Percentiles rank a stretch among this genome's conserved stretches.
Evolutionary conservation across 2,329 filamentous ascomycete species (phyloP).

Genomic region (Colletotrichum liaoningense): DNA sequence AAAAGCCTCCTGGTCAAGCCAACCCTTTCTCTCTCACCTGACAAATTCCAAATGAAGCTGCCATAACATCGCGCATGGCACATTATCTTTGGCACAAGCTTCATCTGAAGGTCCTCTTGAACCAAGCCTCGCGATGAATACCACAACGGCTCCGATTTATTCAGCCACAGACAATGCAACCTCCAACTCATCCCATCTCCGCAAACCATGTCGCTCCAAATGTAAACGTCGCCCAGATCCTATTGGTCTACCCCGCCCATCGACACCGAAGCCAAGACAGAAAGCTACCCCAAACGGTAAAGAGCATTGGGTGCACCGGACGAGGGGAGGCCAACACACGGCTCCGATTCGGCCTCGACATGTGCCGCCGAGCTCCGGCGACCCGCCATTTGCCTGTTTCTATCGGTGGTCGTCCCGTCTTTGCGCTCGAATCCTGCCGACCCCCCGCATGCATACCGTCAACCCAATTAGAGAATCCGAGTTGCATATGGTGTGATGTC

Average conservation of each 20-base stretch:
- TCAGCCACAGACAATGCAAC: not conserved
- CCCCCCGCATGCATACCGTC: not conserved
- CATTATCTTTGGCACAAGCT: not conserved
- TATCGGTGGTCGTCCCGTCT: not conserved
- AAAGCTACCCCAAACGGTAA: not conserved
- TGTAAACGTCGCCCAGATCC: not conserved
- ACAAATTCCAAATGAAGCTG: not conserved
- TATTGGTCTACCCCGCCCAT: slow-evolving; percentile 14
- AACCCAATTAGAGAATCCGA: slow-evolving; percentile 11
- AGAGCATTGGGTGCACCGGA: not conserved
- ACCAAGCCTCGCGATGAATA: not conserved
- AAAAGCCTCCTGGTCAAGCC: not conserved
- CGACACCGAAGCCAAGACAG: slow-evolving; percentile 15
- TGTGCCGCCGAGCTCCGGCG: slow-evolving; percentile 11
- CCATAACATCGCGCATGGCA: not conserved
- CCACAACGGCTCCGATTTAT: not conserved
- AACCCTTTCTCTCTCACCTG: not conserved
- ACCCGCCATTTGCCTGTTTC: not conserved
- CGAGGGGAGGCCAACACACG: not conserved
- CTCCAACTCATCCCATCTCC: not conserved
- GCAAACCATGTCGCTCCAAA: not conserved
- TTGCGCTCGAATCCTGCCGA: not conserved
- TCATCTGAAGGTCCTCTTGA: not conserved
- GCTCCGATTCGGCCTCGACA: slow-evolving; percentile 27
- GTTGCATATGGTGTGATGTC: slow-evolving; percentile 23